Conservation (phyloP, 805 yeast species). For the Candida methanosorbosa region DNA sequence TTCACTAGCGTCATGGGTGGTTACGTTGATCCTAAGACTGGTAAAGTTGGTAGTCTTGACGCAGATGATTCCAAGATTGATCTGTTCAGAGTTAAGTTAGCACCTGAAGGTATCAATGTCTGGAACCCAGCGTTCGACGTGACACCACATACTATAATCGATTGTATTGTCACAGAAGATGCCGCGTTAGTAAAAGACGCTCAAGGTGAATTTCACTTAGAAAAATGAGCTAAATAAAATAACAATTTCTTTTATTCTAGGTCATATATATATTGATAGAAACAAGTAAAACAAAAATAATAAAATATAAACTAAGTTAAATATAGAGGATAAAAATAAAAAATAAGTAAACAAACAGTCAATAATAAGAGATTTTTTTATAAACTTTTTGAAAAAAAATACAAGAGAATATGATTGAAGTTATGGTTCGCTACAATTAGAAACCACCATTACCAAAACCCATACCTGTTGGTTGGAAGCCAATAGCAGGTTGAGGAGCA, state of each 20-base stretch:
- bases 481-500: constrained; percentile 36
- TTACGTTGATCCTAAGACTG: constrained; percentile 27
- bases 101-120: constrained; percentile 76
- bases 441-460: constrained; percentile 54
- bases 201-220: constrained; percentile 36
- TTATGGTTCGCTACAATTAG: constrained; percentile 6
- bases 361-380: constrained; percentile 1
- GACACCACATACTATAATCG: constrained; percentile 76
- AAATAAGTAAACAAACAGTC: constrained; percentile 2
- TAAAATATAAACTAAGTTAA: not conserved
- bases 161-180: constrained; percentile 83
- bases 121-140: constrained; percentile 98
- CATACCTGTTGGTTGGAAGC: constrained; percentile 64
- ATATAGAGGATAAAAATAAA: constrained; percentile 2
- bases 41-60: constrained; percentile 19
- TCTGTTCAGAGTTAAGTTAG: constrained; percentile 56
- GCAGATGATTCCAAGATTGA: constrained; percentile 15
- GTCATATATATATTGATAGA: not conserved
- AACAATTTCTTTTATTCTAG: not conserved
- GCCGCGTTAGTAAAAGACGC: constrained; percentile 42
- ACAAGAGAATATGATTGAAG: too few species aligned
- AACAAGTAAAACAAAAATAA: constrained; percentile 3
- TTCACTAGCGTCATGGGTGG: constrained; percentile 72
- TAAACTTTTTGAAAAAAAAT: not conserved
- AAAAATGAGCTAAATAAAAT: not conserved